A percentile compares a stretch with the other conserved stretches of the same genome.
Evolutionary conservation across 1,284 basidiomycete species (phyloP).

Genomic region (Mycena citricolor): DNA sequence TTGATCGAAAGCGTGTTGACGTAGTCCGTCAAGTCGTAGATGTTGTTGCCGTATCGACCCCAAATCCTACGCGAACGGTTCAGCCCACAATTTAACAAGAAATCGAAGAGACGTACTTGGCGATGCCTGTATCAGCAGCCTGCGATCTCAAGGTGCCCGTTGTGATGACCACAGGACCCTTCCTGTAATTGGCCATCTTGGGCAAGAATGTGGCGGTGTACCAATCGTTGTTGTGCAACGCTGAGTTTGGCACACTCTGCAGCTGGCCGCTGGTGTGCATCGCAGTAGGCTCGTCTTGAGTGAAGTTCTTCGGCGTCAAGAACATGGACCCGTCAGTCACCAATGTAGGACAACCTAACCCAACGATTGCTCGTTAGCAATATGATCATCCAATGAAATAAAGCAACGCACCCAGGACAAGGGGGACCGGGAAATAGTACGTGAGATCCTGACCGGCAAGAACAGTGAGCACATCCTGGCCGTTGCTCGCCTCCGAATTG

Average conservation of each 20-base stretch:
- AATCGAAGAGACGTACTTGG: slow-evolving; percentile 43
- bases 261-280: slow-evolving; percentile 75
- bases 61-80: slow-evolving; percentile 59
- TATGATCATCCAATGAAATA: not conserved
- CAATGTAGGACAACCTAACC: slow-evolving; percentile 60
- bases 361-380: not conserved
- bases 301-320: slow-evolving; percentile 71
- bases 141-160: slow-evolving; percentile 48
- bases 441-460: slow-evolving; percentile 91
- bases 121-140: slow-evolving; percentile 45
- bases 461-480: slow-evolving; percentile 60
- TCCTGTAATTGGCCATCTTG: slow-evolving; percentile 75
- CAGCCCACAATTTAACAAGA: too few relatives aligned
- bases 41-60: slow-evolving; percentile 70
- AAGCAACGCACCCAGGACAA: slow-evolving; percentile 48
- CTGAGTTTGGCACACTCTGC: slow-evolving; percentile 46
- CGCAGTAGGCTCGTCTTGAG: slow-evolving; percentile 60
- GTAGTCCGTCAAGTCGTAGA: slow-evolving; percentile 94
- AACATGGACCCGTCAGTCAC: slow-evolving; percentile 55
- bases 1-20: slow-evolving; percentile 68
- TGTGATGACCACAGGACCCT: slow-evolving; percentile 81
- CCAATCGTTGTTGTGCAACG: slow-evolving; percentile 70
- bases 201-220: slow-evolving; percentile 78
- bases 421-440: slow-evolving; percentile 84
- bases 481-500: slow-evolving; percentile 62